phyloP scores from a whole-genome alignment of 2,329 filamentous ascomycete species.

The Fusarium luffae region DNA sequence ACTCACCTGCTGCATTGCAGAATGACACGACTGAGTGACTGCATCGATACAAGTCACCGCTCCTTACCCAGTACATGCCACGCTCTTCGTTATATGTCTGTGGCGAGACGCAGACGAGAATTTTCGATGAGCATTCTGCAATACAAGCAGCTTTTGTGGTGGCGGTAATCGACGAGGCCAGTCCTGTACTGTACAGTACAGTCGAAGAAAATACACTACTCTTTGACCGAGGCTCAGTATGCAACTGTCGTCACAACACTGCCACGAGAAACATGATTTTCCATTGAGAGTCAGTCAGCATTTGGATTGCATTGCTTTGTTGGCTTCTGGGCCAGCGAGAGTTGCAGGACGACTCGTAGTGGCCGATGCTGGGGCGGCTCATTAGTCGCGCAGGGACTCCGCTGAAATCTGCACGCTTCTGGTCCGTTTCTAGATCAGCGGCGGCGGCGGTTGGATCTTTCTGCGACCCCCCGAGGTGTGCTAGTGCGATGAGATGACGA shows the following conservation, averaged over 20 bases:
- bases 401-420: slow-evolving; percentile 45
- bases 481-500: slow-evolving; percentile 30
- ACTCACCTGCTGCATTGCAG: slow-evolving; percentile 12
- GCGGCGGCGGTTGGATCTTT: slow-evolving; percentile 42
- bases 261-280: slow-evolving; percentile 26
- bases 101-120: slow-evolving; percentile 21
- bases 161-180: slow-evolving; percentile 14
- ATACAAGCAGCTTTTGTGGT: slow-evolving; percentile 10
- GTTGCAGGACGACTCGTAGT: slow-evolving; percentile 41
- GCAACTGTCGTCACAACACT: slow-evolving; percentile 26
- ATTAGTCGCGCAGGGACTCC: slow-evolving; percentile 42
- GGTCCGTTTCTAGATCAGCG: slow-evolving; percentile 49
- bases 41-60: slow-evolving; percentile 23
- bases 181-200: slow-evolving; percentile 3
- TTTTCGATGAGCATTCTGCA: slow-evolving; percentile 7
- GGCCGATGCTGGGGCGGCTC: slow-evolving; percentile 45
- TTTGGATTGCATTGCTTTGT: slow-evolving; percentile 12
- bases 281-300: slow-evolving; percentile 13
- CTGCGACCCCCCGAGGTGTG: slow-evolving; percentile 26
- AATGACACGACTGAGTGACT: slow-evolving; percentile 25
- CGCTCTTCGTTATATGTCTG: slow-evolving; percentile 5
- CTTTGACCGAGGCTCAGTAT: slow-evolving; percentile 13
- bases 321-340: slow-evolving; percentile 34
- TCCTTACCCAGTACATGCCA: background rate
- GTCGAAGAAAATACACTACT: background rate